Evolutionary conservation across 768 basidiomycete genomes (phyloP).

Genomic region (Epithele typhae): DNA sequence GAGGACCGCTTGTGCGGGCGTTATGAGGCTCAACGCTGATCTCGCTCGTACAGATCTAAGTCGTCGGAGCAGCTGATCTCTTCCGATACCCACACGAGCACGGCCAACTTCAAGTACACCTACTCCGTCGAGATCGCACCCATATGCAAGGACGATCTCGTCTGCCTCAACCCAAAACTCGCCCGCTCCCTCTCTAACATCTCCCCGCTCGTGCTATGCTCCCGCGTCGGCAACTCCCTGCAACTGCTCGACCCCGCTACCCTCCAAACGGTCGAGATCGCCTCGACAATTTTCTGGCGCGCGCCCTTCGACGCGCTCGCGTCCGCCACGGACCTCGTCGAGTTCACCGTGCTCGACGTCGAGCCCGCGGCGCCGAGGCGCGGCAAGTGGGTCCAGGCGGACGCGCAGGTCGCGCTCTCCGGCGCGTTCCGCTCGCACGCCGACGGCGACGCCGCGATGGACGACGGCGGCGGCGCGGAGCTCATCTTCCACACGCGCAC

Average conservation of each 20-base stretch:
- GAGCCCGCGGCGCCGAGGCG: constrained; percentile 71
- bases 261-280: constrained; percentile 77
- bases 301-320: constrained; percentile 83
- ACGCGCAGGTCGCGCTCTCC: constrained; percentile 85
- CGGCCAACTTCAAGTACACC: constrained; percentile 95
- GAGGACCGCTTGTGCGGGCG: no score
- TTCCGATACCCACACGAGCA: constrained; percentile 85
- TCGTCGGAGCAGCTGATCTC: constrained; percentile 93
- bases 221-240: constrained; percentile 86
- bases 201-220: constrained; percentile 80
- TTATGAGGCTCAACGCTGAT: neutral
- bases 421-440: constrained; percentile 67
- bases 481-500: constrained; percentile 95
- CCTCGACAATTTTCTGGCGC: constrained; percentile 85
- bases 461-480: constrained; percentile 54
- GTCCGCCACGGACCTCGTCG: constrained; percentile 77
- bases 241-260: constrained; percentile 90
- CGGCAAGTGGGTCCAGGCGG: constrained; percentile 81
- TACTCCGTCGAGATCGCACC: constrained; percentile 97
- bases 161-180: constrained; percentile 80
- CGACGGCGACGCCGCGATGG: constrained; percentile 38
- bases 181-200: constrained; percentile 87
- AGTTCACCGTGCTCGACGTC: constrained; percentile 93
- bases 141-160: constrained; percentile 96
- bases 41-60: constrained; percentile 59